Base-by-base conservation (phyloP, 345 rosid species). In the Eucalyptus erythrocorys region DNA sequence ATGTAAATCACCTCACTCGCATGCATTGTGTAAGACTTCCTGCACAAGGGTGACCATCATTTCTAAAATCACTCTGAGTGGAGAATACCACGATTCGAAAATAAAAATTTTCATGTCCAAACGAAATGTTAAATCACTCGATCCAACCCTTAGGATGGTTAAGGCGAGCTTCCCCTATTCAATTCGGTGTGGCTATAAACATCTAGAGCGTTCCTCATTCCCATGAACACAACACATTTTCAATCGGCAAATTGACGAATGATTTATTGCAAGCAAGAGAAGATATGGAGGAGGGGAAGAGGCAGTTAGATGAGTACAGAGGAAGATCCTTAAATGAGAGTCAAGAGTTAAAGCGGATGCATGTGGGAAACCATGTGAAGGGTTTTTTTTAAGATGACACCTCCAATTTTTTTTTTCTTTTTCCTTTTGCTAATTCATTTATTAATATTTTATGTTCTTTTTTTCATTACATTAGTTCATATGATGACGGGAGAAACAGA, bases 281-380 rank as follows among this genome's bases (percentile, higher is more conserved):
- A 76, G 88, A 87, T 48, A 24, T 22, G 86, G 19, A 50, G 53
- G 85, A 59, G 47, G 1, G 80, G 59, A 34, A 66, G 90, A 61
- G 66, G 53, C 47, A 16, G 66, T 51, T 86, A 47, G 85, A 55
- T 57, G 19, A 66, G 51, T 87, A 34, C 48, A 68, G 57, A 40
- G 27, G 47, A 76, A 76, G 47, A 22, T 40, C 30, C 84, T 40
- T 76, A 40, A 76, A 76, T 76, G 84, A 76, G 84, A 76, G 47
- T 22, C 84, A 43, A 19, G 40, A 71, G 80, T 85, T 79, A 43
- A 55, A 55, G 90, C 14, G 21, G 68, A 61, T 90, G 93, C 96
- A 94, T 93, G 95, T 93, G 94, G 90, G 88, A 48, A 87, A 90
- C 91, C 96, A 92, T 92, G 94, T 92, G 93, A 89, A 87, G 92